Conservation (phyloP, 176 grass and related monocot species). For the maize (Zea mays) region DNA sequence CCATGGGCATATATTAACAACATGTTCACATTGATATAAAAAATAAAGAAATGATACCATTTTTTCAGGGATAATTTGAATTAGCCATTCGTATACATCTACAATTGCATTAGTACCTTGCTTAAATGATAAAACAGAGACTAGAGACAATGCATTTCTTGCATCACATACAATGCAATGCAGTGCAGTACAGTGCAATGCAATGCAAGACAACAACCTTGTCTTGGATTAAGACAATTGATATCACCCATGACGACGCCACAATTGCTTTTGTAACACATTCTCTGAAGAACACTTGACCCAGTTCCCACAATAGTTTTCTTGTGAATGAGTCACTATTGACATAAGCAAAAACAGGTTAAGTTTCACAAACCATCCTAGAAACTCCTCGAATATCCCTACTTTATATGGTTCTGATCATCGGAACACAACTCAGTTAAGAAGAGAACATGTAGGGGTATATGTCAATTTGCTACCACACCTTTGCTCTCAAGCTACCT, state of each 20-base stretch:
- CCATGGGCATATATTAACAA: too few relatives aligned
- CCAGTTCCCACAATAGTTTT: not conserved
- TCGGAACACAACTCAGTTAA: not conserved
- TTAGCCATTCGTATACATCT: not conserved
- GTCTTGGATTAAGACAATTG: slow-evolving; percentile 16
- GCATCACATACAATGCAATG: not conserved
- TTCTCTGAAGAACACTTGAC: not conserved
- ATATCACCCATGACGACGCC: slow-evolving; percentile 26
- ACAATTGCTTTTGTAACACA: not conserved
- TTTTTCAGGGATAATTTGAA: not conserved
- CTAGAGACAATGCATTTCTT: slow-evolving; percentile 23
- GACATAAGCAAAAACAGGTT: not conserved
- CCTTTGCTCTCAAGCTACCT: not conserved
- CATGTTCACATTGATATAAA: not conserved
- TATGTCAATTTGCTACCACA: not conserved
- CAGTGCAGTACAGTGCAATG: too few relatives aligned
- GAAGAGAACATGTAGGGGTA: not conserved
- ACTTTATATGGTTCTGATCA: not conserved
- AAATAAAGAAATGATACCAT: not conserved
- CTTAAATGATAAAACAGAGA: not conserved
- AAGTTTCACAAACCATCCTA: not conserved
- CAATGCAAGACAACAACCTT: slow-evolving; percentile 13
- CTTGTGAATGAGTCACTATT: not conserved
- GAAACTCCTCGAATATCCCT: not conserved
- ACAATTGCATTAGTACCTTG: not conserved